Percentiles rank a stretch among this genome's conserved stretches.
phyloP scores from a whole-genome alignment of 2,329 filamentous ascomycete species.

The Diaporthe sp. region DNA sequence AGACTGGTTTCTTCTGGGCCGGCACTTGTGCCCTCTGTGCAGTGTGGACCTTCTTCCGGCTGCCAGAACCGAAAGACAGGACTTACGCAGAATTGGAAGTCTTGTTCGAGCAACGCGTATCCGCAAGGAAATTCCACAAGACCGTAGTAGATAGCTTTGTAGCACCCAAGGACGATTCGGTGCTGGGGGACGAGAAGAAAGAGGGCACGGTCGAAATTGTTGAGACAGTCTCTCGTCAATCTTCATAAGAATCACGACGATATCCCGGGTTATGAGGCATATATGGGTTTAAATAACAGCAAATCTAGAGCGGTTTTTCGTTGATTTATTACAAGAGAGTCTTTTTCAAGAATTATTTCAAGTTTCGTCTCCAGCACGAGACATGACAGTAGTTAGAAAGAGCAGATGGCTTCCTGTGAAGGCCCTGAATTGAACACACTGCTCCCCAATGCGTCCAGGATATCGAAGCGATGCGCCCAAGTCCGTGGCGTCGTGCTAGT shows the following conservation, averaged over 20 bases:
- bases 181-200: slow-evolving; percentile 10
- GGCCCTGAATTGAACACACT: not conserved
- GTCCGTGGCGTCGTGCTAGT: slow-evolving; percentile 5
- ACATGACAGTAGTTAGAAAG: not conserved
- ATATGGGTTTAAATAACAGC: not conserved
- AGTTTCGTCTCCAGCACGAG: too few species aligned
- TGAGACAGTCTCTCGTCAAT: slow-evolving; percentile 13
- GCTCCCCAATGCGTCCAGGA: not conserved
- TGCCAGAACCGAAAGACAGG: slow-evolving; percentile 65
- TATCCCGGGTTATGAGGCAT: not conserved
- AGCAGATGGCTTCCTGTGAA: not conserved
- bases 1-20: slow-evolving; percentile 58
- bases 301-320: not conserved
- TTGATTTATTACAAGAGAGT: not conserved
- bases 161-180: slow-evolving; percentile 2
- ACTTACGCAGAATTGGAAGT: slow-evolving; percentile 66
- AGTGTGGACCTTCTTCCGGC: slow-evolving; percentile 61
- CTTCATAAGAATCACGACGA: not conserved
- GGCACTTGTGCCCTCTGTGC: slow-evolving; percentile 56
- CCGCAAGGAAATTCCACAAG: slow-evolving; percentile 53
- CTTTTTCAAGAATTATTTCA: not conserved
- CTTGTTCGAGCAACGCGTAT: slow-evolving; percentile 59
- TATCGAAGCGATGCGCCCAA: not conserved
- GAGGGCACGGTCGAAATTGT: slow-evolving; percentile 12
- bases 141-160: slow-evolving; percentile 39